Percentiles rank a stretch among this genome's conserved stretches.
phyloP scores from a whole-genome alignment of 441 rosid species.

The Brassica hybrid region DNA sequence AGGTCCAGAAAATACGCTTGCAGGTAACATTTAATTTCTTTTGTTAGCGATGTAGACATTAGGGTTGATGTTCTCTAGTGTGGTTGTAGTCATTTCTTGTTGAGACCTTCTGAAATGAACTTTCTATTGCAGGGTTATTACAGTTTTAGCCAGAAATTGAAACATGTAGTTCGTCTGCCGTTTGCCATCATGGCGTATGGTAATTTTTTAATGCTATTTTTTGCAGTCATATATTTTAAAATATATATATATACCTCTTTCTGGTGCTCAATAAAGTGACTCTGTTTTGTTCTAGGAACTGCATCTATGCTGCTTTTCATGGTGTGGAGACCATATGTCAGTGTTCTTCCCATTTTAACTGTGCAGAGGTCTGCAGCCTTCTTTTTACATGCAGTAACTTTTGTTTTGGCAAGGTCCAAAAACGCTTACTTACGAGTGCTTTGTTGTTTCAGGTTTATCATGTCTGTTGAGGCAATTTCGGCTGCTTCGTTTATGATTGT shows the following conservation, averaged over 20 bases:
- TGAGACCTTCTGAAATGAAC: conserved; percentile 13
- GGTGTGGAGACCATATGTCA: conserved; percentile 79
- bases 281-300: conserved; percentile 60
- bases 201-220: conserved; percentile 33
- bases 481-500: conserved; percentile 81
- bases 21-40: conserved; percentile 56
- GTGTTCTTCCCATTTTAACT: conserved; percentile 66
- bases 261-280: conserved; percentile 1
- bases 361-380: conserved; percentile 65
- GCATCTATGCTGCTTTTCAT: conserved; percentile 94
- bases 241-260: conserved; percentile 15
- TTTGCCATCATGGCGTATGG: conserved; percentile 95
- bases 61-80: background rate
- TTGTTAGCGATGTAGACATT: conserved; percentile 20
- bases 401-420: conserved; percentile 17
- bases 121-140: conserved; percentile 75
- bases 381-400: background rate
- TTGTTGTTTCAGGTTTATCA: conserved; percentile 72
- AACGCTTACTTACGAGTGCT: conserved; percentile 23
- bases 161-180: conserved; percentile 92
- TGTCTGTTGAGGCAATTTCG: conserved; percentile 85
- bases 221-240: background rate
- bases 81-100: background rate
- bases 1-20: conserved; percentile 92
- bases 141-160: conserved; percentile 97